Base-by-base conservation (phyloP, 2,329 filamentous ascomycete genomes). In the Fusarium sacchari region DNA sequence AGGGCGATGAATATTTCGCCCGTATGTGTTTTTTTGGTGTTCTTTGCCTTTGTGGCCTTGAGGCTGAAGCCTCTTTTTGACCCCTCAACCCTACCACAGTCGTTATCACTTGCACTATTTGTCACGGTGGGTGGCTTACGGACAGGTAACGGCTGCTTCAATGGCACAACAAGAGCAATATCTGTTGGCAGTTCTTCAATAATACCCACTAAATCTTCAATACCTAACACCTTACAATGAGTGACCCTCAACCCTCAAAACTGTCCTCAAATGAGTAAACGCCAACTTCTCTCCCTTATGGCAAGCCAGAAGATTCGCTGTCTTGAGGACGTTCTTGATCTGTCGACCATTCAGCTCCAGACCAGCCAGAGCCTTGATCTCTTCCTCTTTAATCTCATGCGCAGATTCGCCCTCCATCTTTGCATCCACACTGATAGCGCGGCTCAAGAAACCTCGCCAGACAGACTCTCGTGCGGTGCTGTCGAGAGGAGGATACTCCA, bases 251-350 rank as follows among this genome's bases (percentile, higher is more conserved):
- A 81, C 75, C 53, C 74, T 72, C 50, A 82, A 66, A 22, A 82
- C 81, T n/a, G 74, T 80, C 53, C 69, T 65, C 44, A 83, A 30
- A 56, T 82, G 80, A 24, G 65, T 56, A 50, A 79, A 78, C 3
- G 64, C 65, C 53, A 83, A 57, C 60, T 71, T 77, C 77, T 81
- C 74, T 6, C 63, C 73, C 67, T 78, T 77, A 49, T 81, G 80
- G 17, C 72, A 80, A 17, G 81, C 80, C 61, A 82, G 61, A 47
- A 82, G 49, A 43, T 78, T 79, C 18, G 78, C 79, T 18, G 76
- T 79, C 78, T 85, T 85, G 74, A 85, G 77, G n/a, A 83, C 71
- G 53, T 86, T 88, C 80, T 87, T 87, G 66, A 88, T 88, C 80
- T 88, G 84, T 28, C 86, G 79, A 8, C 86, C 86, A 55, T 88